phyloP scores from a whole-genome alignment of 495 filamentous ascomycete genomes.

The Elasticomyces elasticus region DNA sequence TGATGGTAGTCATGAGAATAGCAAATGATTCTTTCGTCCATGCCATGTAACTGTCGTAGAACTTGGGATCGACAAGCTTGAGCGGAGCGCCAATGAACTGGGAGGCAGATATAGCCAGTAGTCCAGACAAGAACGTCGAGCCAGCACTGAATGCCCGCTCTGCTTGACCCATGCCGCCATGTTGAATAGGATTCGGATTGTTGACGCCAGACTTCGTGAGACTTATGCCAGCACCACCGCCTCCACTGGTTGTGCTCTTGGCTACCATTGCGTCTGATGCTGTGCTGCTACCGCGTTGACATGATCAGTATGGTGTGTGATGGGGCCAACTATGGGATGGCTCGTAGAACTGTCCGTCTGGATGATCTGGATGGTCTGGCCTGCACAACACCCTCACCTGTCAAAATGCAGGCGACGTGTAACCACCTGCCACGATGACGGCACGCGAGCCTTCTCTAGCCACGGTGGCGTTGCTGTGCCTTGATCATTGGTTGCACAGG shows the following conservation, averaged over 20 bases:
- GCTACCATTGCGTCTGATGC: neutral
- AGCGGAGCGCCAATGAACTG: constrained; percentile 35
- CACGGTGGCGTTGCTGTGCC: neutral
- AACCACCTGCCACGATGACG: constrained; percentile 1
- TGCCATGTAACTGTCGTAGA: constrained; percentile 36
- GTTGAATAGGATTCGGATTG: constrained; percentile 31
- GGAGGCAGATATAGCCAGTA: constrained; percentile 34
- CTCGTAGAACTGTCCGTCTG: too few relatives aligned
- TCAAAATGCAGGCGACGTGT: neutral
- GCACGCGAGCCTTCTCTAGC: neutral
- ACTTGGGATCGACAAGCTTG: constrained; percentile 32
- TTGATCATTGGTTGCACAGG: neutral
- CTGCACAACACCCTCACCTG: neutral
- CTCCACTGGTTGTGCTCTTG: neutral
- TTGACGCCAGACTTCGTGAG: constrained; percentile 28
- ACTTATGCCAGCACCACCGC: constrained; percentile 20
- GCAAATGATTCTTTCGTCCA: constrained; percentile 37
- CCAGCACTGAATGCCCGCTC: constrained; percentile 33
- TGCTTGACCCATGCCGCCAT: constrained; percentile 31
- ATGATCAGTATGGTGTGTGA: neutral
- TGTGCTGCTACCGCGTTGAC: neutral
- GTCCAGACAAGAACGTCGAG: constrained; percentile 33
- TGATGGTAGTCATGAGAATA: constrained; percentile 35
- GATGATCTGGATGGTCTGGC: too few relatives aligned
- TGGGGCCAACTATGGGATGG: too few relatives aligned